Base-by-base conservation (phyloP, 306 rosid species). In the Vigna unguiculata region DNA sequence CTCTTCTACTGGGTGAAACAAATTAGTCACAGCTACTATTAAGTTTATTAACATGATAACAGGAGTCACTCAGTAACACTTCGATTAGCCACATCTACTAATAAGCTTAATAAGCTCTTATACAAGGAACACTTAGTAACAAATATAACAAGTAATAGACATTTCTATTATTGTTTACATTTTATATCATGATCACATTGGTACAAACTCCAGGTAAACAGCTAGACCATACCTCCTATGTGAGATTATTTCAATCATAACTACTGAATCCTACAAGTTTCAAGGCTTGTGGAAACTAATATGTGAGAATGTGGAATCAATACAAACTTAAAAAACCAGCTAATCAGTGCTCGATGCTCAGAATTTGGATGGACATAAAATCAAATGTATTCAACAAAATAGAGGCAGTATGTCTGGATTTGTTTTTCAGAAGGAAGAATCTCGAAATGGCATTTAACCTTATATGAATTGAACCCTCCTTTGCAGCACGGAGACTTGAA, bases 381-480 rank as follows among this genome's bases (percentile, higher is more conserved):
- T 45, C 45, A 57, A 75, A 65, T 46, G 74, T 43, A 9, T 65
- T 74, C 30, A 75, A 75, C 67, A 38, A 24, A 49, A 59, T 34
- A 58, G 65, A 65, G 58, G 32, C 13, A 75, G 71, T 38, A 30
- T 32, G 66, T 8, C 47, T 72, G 48, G 34, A 43, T 71, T 34
- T 58, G 19, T 75, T 81, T 32, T 36, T 53, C 57, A 49, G 59
- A 70, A 66, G 80, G 80, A 48, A 66, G 77, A 71, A 80, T 54
- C 30, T 62, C 40, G 67, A 71, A 13, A 40, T 61, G 36, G 79
- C 16, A 81, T 67, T 49, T 69, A 77, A 96, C 99, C 98, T 92
- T 61, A 96, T 83, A 85, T 92, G 98, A 77, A 96, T 96, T 71
- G 99, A 91, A 25, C 91, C 92, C 91, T 96, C 99, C 80, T 96